phyloP scores from a whole-genome alignment of 2,329 filamentous ascomycete genomes.

The Pestalotiopsis sp. region DNA sequence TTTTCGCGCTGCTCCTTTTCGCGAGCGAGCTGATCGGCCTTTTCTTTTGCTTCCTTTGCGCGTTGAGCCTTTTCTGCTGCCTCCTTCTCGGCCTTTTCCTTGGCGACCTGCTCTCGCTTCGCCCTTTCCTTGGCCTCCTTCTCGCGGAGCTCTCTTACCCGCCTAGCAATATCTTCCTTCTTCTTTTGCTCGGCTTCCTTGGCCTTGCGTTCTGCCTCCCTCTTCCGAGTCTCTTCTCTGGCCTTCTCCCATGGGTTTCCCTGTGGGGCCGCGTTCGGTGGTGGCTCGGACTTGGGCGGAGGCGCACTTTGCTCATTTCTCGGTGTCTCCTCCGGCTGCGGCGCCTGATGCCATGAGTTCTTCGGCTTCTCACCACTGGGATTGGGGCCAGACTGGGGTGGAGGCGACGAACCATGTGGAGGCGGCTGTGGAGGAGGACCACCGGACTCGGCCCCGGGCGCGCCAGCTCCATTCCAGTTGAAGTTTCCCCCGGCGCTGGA shows the following conservation, averaged over 20 bases:
- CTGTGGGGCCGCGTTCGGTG: conserved; percentile 32
- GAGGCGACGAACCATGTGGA: conserved; percentile 34
- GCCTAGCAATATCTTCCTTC: conserved; percentile 56
- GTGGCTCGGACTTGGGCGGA: conserved; percentile 19
- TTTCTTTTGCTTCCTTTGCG: conserved; percentile 36
- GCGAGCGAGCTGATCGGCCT: conserved; percentile 38
- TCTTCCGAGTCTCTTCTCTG: conserved; percentile 65
- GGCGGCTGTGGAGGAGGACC: conserved; percentile 39
- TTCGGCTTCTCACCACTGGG: conserved; percentile 35
- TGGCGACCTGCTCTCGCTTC: conserved; percentile 40
- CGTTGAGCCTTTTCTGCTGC: conserved; percentile 34
- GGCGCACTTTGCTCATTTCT: conserved; percentile 22
- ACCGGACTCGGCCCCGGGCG: conserved; percentile 23
- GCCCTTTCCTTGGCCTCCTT: conserved; percentile 53
- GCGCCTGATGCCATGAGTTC: conserved; percentile 38
- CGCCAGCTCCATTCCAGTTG: conserved; percentile 18
- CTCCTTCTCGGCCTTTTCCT: conserved; percentile 32
- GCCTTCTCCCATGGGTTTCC: conserved; percentile 69
- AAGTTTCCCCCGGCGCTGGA: conserved; percentile 24
- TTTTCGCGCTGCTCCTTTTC: conserved; percentile 33
- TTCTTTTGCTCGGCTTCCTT: conserved; percentile 64
- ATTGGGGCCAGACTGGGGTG: conserved; percentile 27
- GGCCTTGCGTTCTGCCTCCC: conserved; percentile 65
- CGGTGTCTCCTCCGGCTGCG: conserved; percentile 8
- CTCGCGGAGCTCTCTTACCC: conserved; percentile 57